Percentiles rank a stretch among this genome's conserved stretches.
phyloP scores from a whole-genome alignment of 306 rosid genomes.

The Alnus rubra region DNA sequence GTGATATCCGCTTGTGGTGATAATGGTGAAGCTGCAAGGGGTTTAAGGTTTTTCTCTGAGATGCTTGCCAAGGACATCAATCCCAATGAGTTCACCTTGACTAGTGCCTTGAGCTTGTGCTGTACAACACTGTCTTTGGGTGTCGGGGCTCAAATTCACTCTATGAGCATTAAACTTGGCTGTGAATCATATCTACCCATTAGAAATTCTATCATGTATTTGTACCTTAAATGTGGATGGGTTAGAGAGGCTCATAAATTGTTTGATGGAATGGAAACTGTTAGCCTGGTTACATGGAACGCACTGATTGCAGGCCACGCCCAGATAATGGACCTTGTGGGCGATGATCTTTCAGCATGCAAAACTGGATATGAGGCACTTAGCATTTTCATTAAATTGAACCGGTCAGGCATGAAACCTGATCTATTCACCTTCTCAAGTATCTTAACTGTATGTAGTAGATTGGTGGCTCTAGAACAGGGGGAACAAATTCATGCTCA shows the following conservation, averaged over 20 bases:
- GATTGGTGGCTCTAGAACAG: slow-evolving; percentile 66
- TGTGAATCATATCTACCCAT: slow-evolving; percentile 53
- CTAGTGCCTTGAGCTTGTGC: slow-evolving; percentile 71
- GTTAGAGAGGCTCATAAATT: slow-evolving; percentile 60
- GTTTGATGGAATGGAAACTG: slow-evolving; percentile 52
- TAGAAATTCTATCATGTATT: slow-evolving; percentile 62
- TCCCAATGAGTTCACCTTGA: slow-evolving; percentile 80
- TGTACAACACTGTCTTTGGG: slow-evolving; percentile 50
- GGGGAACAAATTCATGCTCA: slow-evolving; percentile 89
- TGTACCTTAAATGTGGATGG: slow-evolving; percentile 74
- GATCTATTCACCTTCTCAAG: slow-evolving; percentile 84
- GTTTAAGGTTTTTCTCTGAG: slow-evolving; percentile 54
- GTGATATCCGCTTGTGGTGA: slow-evolving; percentile 73
- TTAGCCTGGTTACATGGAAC: slow-evolving; percentile 80
- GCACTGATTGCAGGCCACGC: slow-evolving; percentile 84
- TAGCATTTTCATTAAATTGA: slow-evolving; percentile 51
- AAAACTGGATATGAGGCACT: slow-evolving; percentile 71
- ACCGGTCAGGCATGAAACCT: slow-evolving; percentile 62
- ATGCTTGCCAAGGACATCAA: slow-evolving; percentile 57
- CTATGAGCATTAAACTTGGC: slow-evolving; percentile 61
- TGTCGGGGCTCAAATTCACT: slow-evolving; percentile 69
- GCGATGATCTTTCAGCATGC: slow-evolving; percentile 57
- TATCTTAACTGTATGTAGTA: slow-evolving; percentile 67
- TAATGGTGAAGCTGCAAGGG: slow-evolving; percentile 57
- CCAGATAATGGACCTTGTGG: slow-evolving; percentile 63